Evolutionary conservation across 2,329 filamentous ascomycete genomes (phyloP).

Genomic region (Thermomyces lanuginosus): DNA sequence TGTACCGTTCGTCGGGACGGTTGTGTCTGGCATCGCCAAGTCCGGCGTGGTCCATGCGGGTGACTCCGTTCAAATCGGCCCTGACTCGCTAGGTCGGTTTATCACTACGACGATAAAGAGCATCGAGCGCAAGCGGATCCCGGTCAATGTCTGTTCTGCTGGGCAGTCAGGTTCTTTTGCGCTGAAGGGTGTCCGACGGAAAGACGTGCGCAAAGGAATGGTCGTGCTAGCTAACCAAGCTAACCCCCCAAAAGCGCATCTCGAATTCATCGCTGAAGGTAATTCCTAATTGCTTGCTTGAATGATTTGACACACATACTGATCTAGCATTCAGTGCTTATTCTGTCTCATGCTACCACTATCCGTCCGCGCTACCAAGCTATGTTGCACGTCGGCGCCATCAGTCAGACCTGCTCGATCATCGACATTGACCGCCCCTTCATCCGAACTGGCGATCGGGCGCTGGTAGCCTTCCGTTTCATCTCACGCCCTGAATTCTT

Average conservation of each 20-base stretch:
- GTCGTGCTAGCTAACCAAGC: conserved; percentile 79
- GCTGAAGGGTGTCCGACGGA: conserved; percentile 68
- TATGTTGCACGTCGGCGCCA: conserved; percentile 90
- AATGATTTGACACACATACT: conserved; percentile 3
- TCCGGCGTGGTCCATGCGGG: conserved; percentile 74
- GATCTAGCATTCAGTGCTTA: conserved; percentile 46
- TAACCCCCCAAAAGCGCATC: conserved; percentile 54
- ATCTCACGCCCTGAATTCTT: conserved; percentile 89
- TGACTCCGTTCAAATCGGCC: conserved; percentile 77
- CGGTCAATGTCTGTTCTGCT: conserved; percentile 71
- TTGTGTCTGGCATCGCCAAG: conserved; percentile 87
- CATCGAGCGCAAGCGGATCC: conserved; percentile 86
- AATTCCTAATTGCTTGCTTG: conserved; percentile 10
- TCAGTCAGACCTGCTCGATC: conserved; percentile 90
- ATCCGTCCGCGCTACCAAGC: conserved; percentile 96
- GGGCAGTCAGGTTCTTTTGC: conserved; percentile 90
- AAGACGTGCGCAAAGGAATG: conserved; percentile 95
- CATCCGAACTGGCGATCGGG: conserved; percentile 87
- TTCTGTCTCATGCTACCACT: conserved; percentile 87
- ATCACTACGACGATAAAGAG: conserved; percentile 71
- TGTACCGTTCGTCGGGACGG: conserved; percentile 89
- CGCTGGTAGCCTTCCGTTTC: conserved; percentile 84
- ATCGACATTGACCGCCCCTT: conserved; percentile 95
- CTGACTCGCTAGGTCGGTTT: conserved; percentile 82
- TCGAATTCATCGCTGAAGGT: conserved; percentile 67